Base-by-base conservation (phyloP, 2,329 filamentous ascomycete species). In the Diaporthe longicolla region DNA sequence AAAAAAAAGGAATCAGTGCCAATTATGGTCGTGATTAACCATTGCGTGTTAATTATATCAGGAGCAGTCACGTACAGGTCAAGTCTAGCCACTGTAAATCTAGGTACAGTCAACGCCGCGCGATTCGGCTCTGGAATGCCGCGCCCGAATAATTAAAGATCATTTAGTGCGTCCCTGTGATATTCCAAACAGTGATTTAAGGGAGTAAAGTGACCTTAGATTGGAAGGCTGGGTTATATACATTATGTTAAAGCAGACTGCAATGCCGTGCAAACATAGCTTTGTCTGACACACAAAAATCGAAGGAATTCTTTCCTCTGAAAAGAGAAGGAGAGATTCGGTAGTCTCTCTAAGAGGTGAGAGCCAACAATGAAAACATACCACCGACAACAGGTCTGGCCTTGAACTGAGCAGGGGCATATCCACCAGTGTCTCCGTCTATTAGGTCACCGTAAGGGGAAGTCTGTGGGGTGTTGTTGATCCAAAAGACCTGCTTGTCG, bases 321-420 rank as follows among this genome's bases (percentile, higher is more conserved):
- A 5, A n/a, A 9, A 29, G 37, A 32, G 21, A 19, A 32, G 37
- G 37, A 13, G 15, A 43, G 17, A 19, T 7, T 19, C 7, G 9
- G 19, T n/a, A 32, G 54, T 43, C 29, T 68, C 19, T n/a, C 50
- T 52, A 75, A 19, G 73, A 52, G 15, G 79, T 79, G 74, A 96
- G 83, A 32, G 93, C 93, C 81, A 97, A 83, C 78, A 95, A 89
- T 2, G 94, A 92, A 85, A 96, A 97, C 82, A 94, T 91, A 0
- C 93, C 94, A 3, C 95, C 95, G 57, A 93, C 88, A 0, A 97
- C 95, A 0, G 95, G 95, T 48, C 95, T 85, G 0, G 94, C 94
- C 75, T 92, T 92, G 84, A 97, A 97, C 72, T 89, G 89, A 0
- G 88, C 89, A 0, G 88, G 87, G 71, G 93, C 85, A 75, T 84